Base-by-base conservation (phyloP, 305 asterid genomes). In the Rubia peregrina region DNA sequence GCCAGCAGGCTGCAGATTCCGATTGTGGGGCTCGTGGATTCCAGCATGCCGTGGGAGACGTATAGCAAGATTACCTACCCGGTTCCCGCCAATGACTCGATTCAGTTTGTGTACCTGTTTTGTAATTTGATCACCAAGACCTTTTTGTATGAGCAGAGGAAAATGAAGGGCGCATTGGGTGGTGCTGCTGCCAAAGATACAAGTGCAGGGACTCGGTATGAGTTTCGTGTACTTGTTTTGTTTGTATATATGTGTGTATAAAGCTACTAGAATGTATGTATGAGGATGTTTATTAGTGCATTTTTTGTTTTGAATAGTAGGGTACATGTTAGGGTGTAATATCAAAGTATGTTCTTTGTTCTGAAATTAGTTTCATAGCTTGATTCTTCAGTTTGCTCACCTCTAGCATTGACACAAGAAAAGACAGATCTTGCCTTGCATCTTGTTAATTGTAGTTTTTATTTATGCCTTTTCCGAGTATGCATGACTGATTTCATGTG, bases 121-220 rank as follows among this genome's bases (percentile, higher is more conserved):
- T 94, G 99, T 79, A 94, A 94, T 85, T 88, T 94, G 91, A 90
- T 94, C 71, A 89, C 99, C 7, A 94, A 94, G 78, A 94, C 99
- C 4, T 78, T 94, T 68, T 79, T 91, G 80, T 85, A 84, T 53
- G 97, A 90, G 87, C 85, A 82, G 83, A 82, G 80, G 84, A 86
- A 80, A 74, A 73, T 80, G 65, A 73, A 71, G 62, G 74, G 78
- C 61, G 87, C 85, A 19, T 22, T 63, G 73, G 83, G 74, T 46
- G 76, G 71, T 51, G 22, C 59, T 76, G 73, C 73, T 75, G 89
- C 83, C 59, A 80, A 74, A 38, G 73, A 61, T 46, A 63, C 14
- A 46, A 82, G 71, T 49, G 53, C 76, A 9, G 73, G 66, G 46
- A 66, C 75, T 44, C 73, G 85, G 96, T 89, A 86, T 64, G 71